Conservation (phyloP, 1,139 yeast species). For the Scheffersomyces quercinus region DNA sequence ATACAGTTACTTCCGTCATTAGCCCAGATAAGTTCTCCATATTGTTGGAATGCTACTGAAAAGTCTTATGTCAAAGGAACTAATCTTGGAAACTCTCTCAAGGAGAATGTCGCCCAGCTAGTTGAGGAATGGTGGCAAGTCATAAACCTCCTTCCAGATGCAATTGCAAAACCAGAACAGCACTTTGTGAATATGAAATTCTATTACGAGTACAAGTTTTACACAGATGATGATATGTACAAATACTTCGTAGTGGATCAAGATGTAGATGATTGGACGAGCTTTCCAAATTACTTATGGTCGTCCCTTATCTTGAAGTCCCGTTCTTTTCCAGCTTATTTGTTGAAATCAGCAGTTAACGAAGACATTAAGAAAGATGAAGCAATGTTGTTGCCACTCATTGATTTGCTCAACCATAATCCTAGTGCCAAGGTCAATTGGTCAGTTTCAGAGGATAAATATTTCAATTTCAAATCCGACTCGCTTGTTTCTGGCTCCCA, state of each 20-base stretch:
- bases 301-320: slow-evolving; percentile 68
- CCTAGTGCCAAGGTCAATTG: slow-evolving; percentile 66
- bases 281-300: slow-evolving; percentile 73
- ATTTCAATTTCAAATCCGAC: slow-evolving; percentile 34
- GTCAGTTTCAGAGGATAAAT: slow-evolving; percentile 34
- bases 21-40: slow-evolving; percentile 54
- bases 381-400: slow-evolving; percentile 74
- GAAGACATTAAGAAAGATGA: slow-evolving; percentile 36
- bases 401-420: slow-evolving; percentile 77
- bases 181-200: slow-evolving; percentile 47
- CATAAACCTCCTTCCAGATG: slow-evolving; percentile 36
- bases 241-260: slow-evolving; percentile 24
- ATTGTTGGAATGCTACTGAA: slow-evolving; percentile 59
- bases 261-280: slow-evolving; percentile 51
- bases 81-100: slow-evolving; percentile 49
- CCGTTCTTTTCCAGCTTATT: slow-evolving; percentile 72
- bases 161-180: slow-evolving; percentile 28
- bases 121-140: slow-evolving; percentile 57
- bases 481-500: slow-evolving; percentile 40
- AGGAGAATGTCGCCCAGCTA: slow-evolving; percentile 30
- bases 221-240: slow-evolving; percentile 38
- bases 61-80: slow-evolving; percentile 60
- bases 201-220: slow-evolving; percentile 49
- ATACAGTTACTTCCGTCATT: slow-evolving; percentile 58
- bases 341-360: slow-evolving; percentile 29